Conservation (phyloP, 2,329 filamentous ascomycete species). For the Ophidiomyces ophidiicola region DNA sequence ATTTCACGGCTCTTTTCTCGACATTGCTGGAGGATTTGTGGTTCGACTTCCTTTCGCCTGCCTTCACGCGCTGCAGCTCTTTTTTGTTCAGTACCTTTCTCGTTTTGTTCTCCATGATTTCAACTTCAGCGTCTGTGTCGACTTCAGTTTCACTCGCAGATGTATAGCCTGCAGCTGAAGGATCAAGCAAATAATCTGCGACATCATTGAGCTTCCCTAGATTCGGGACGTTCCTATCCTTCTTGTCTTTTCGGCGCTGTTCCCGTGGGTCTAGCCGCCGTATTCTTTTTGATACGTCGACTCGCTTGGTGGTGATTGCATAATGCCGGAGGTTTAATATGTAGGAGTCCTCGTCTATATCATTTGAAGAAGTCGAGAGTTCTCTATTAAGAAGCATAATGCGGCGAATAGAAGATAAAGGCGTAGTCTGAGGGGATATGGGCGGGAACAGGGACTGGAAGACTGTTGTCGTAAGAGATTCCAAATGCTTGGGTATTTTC, state of each 20-base stretch:
- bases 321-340: slow-evolving; percentile 85
- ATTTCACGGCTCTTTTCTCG: slow-evolving; percentile 76
- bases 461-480: slow-evolving; percentile 80
- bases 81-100: slow-evolving; percentile 43
- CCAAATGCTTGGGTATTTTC: slow-evolving; percentile 83
- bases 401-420: slow-evolving; percentile 81
- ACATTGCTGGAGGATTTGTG: slow-evolving; percentile 42
- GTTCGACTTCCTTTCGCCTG: slow-evolving; percentile 35
- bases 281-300: slow-evolving; percentile 72
- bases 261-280: slow-evolving; percentile 76
- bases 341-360: slow-evolving; percentile 52
- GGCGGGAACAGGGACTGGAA: slow-evolving; percentile 95
- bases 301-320: slow-evolving; percentile 79
- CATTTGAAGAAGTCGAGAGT: slow-evolving; percentile 26
- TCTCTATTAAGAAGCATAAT: slow-evolving; percentile 86
- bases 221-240: slow-evolving; percentile 64
- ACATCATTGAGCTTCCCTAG: slow-evolving; percentile 85
- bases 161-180: slow-evolving; percentile 68
- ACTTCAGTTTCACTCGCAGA: slow-evolving; percentile 86
- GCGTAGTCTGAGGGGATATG: slow-evolving; percentile 82
- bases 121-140: slow-evolving; percentile 91
- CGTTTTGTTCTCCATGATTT: slow-evolving; percentile 51
- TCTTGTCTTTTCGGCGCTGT: slow-evolving; percentile 56
- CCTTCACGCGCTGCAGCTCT: slow-evolving; percentile 38
- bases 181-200: slow-evolving; percentile 83